Conservation (phyloP, 345 rosid species). For the Eucalyptus grandis region DNA sequence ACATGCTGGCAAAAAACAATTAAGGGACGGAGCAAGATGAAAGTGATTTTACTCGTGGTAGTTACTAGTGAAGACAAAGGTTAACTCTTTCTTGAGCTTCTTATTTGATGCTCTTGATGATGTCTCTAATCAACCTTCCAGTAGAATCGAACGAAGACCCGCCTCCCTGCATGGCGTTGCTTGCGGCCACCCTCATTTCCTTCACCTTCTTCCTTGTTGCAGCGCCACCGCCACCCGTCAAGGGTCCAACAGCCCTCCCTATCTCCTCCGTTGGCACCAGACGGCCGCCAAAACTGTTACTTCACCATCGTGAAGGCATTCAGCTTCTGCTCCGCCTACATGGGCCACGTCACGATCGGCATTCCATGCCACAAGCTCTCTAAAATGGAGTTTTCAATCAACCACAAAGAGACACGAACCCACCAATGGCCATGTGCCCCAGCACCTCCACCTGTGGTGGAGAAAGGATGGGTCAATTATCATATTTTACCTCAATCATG, state of each 20-base stretch:
- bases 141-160: not conserved
- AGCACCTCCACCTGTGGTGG: conserved; percentile 14
- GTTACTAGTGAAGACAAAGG: not conserved
- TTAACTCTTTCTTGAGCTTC: not conserved
- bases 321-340: conserved; percentile 36
- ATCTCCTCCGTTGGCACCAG: accelerated
- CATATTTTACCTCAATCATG: not conserved
- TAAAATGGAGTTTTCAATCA: conserved; percentile 17
- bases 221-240: not conserved
- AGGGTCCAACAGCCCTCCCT: not conserved
- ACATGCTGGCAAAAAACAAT: not conserved
- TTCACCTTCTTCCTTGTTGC: not conserved
- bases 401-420: conserved; percentile 37
- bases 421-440: conserved; percentile 17
- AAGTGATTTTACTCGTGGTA: not conserved
- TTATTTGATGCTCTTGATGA: not conserved
- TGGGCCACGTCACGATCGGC: conserved; percentile 27
- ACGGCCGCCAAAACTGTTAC: not conserved
- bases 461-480: not conserved
- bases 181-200: not conserved
- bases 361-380: conserved; percentile 43
- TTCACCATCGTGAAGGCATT: conserved; percentile 33
- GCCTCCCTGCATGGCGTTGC: not conserved
- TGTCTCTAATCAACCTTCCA: not conserved
- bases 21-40: not conserved